phyloP scores from a whole-genome alignment of 2,329 filamentous ascomycete genomes.

The Drechmeria coniospora region DNA sequence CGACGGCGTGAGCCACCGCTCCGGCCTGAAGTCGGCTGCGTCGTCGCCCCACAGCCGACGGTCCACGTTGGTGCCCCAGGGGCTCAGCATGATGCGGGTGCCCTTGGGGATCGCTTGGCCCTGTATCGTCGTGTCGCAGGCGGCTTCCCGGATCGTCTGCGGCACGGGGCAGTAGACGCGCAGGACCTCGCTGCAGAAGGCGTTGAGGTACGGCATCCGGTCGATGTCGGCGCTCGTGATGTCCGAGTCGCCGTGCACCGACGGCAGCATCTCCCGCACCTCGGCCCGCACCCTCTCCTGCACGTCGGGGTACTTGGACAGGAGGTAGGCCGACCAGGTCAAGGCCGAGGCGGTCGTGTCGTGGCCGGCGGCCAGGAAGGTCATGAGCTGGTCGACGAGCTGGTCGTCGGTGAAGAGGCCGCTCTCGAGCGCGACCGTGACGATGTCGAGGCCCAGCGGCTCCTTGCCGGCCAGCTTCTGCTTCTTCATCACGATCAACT shows the following conservation, averaged over 20 bases:
- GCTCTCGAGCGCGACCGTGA: constrained; percentile 64
- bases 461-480: constrained; percentile 30
- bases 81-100: constrained; percentile 50
- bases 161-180: constrained; percentile 60
- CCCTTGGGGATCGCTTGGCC: constrained; percentile 53
- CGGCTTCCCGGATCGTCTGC: constrained; percentile 51
- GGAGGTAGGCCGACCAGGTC: constrained; percentile 59
- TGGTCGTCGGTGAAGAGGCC: constrained; percentile 64
- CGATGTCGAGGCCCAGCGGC: constrained; percentile 50
- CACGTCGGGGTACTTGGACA: constrained; percentile 49
- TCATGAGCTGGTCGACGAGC: constrained; percentile 82
- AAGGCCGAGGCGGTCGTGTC: constrained; percentile 65
- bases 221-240: constrained; percentile 42
- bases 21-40: constrained; percentile 61
- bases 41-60: constrained; percentile 60
- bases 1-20: constrained; percentile 48
- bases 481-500: constrained; percentile 59
- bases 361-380: constrained; percentile 69
- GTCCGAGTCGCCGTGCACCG: constrained; percentile 19
- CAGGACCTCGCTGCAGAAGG: constrained; percentile 63
- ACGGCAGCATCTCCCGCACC: constrained; percentile 44
- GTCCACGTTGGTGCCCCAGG: constrained; percentile 56
- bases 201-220: constrained; percentile 62
- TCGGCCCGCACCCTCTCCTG: constrained; percentile 55
- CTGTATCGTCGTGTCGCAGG: constrained; percentile 47